Percentiles rank a stretch among this genome's conserved stretches.
Conservation (phyloP, 805 yeast genomes). For the Nakazawaea populi region DNA sequence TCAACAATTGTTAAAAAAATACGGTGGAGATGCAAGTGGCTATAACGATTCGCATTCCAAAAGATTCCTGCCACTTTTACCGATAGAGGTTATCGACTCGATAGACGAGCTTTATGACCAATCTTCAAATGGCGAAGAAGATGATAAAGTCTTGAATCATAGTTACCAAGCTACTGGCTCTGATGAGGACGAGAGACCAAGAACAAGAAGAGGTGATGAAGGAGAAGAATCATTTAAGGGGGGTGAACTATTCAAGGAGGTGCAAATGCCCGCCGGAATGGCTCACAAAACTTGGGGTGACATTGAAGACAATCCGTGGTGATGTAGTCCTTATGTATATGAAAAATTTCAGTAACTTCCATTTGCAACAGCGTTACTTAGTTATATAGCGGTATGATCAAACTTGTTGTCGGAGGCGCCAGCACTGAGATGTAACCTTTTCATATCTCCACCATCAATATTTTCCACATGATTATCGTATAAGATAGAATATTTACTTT, state of each 20-base stretch:
- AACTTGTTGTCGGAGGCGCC: too few species aligned
- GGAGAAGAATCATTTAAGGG: conserved; percentile 22
- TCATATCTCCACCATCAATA: too few species aligned
- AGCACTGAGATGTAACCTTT: too few species aligned
- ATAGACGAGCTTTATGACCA: conserved; percentile 62
- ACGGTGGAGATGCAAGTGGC: conserved; percentile 67
- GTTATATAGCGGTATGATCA: too few species aligned
- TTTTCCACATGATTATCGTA: too few species aligned
- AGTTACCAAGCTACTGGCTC: conserved; percentile 10
- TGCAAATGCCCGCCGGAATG: conserved; percentile 41
- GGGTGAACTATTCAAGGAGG: conserved; percentile 42
- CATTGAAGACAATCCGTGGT: conserved; percentile 68
- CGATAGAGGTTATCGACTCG: conserved; percentile 62
- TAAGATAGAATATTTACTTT: too few species aligned
- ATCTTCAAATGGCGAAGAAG: conserved; percentile 19
- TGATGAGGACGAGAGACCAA: conserved; percentile 2
- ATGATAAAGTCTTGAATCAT: conserved; percentile 6
- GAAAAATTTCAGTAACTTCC: too few species aligned
- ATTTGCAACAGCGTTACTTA: too few species aligned
- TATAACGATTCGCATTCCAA: conserved; percentile 45
- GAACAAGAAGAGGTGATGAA: conserved; percentile 8
- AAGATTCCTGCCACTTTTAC: conserved; percentile 66
- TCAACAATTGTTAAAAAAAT: conserved; percentile 63
- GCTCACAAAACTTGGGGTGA: conserved; percentile 51
- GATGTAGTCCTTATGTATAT: not conserved